Percentiles rank a stretch among this genome's conserved stretches.
Conservation (phyloP, 306 rosid species). For the Potentilla sterilis region DNA sequence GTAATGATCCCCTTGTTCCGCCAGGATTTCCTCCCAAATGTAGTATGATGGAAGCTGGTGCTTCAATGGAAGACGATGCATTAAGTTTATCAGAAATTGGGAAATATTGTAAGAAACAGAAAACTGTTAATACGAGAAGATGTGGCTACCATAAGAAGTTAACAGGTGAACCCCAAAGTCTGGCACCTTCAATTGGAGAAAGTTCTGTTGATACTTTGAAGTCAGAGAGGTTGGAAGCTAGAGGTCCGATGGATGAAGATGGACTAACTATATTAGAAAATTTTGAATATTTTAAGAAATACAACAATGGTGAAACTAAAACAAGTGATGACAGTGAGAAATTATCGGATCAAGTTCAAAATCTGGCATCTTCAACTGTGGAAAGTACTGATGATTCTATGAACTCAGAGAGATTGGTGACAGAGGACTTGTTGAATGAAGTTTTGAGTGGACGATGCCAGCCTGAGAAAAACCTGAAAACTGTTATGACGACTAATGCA, state of each 20-base stretch:
- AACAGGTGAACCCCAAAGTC: not conserved
- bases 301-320: not conserved
- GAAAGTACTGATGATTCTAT: no score
- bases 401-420: no score
- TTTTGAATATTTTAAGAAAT: not conserved
- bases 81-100: not conserved
- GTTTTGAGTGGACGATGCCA: no score
- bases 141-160: no score
- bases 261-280: not conserved
- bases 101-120: not conserved
- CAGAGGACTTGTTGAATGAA: no score
- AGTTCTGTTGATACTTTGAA: not conserved
- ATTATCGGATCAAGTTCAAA: not conserved
- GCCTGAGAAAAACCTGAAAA: no score
- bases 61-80: not conserved
- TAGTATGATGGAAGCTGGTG: not conserved
- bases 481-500: no score
- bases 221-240: not conserved
- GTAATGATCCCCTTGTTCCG: not conserved
- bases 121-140: not conserved
- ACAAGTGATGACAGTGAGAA: not conserved
- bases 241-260: not conserved
- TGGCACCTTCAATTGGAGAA: not conserved
- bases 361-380: no score
- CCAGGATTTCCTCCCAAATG: not conserved